phyloP scores from a whole-genome alignment of 352 stramenopile genomes.

The Globisporangium spinosum region DNA sequence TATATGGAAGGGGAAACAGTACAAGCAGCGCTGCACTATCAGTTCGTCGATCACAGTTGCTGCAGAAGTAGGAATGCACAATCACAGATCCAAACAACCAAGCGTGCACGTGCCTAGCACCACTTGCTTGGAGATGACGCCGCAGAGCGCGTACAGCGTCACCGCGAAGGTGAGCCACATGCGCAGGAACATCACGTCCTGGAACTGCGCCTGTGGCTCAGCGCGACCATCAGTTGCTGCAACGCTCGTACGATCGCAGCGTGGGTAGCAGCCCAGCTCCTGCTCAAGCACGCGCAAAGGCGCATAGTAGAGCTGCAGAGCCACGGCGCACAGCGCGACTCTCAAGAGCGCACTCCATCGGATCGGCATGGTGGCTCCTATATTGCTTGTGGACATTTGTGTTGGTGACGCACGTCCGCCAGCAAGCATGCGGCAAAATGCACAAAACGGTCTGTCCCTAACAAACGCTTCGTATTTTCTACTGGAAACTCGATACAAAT shows the following conservation, averaged over 20 bases:
- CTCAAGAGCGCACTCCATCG: conserved; percentile 6
- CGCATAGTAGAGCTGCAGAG: conserved; percentile 15
- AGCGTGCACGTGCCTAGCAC: conserved; percentile 10
- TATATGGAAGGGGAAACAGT: background rate
- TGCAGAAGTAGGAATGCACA: background rate
- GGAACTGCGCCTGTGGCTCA: background rate
- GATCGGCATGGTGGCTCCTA: background rate
- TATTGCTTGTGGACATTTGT: background rate
- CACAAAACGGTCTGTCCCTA: too few species aligned
- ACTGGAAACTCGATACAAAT: too few species aligned
- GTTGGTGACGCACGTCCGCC: background rate
- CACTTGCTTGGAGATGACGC: conserved; percentile 15
- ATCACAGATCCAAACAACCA: background rate
- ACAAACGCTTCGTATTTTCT: too few species aligned
- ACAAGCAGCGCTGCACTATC: background rate
- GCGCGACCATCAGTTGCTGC: background rate
- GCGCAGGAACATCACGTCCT: conserved; percentile 16
- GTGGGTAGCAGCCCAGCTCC: conserved; percentile 3
- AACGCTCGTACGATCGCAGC: background rate
- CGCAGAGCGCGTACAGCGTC: conserved; percentile 15
- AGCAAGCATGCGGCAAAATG: background rate
- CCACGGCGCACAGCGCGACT: background rate
- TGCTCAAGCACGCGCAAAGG: conserved; percentile 12
- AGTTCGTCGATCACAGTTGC: background rate
- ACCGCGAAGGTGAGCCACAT: conserved; percentile 21